Percentiles rank a stretch among this genome's conserved stretches.
phyloP scores from a whole-genome alignment of 352 stramenopile genomes.

The Blastocystis sp. region DNA sequence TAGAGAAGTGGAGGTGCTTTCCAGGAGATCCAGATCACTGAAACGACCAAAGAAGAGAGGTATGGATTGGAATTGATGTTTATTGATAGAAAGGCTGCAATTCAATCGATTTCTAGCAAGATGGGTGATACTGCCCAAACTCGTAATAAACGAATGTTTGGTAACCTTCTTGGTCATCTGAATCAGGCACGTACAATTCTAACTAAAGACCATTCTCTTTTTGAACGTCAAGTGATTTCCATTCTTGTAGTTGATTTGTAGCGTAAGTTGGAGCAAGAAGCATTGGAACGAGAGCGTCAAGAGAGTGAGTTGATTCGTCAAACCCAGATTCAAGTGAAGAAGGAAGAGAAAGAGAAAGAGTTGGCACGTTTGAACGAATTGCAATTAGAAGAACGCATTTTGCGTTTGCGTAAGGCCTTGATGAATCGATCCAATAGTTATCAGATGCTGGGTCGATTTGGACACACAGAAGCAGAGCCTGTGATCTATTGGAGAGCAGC shows the following conservation, averaged over 20 bases:
- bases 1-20: background rate
- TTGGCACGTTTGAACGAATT: conserved; percentile 31
- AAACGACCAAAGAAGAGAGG: conserved; percentile 44
- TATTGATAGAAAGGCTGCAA: conserved; percentile 29
- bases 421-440: background rate
- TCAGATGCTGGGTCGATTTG: conserved; percentile 5
- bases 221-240: background rate
- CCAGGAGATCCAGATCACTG: conserved; percentile 19
- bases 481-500: conserved; percentile 7
- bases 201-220: conserved; percentile 23
- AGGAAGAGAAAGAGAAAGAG: conserved; percentile 29
- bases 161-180: conserved; percentile 43
- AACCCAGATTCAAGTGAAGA: conserved; percentile 31
- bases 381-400: conserved; percentile 22
- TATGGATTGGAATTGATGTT: background rate
- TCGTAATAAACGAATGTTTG: conserved; percentile 36
- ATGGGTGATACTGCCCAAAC: conserved; percentile 27
- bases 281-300: conserved; percentile 23
- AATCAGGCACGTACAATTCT: conserved; percentile 29
- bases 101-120: background rate
- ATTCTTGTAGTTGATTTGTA: background rate
- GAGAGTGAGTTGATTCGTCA: conserved; percentile 40
- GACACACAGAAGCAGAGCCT: background rate
- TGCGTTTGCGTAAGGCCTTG: background rate
- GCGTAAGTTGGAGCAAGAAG: conserved; percentile 54